Percentiles rank a stretch among this genome's conserved stretches.
phyloP scores from a whole-genome alignment of 2,329 filamentous ascomycete genomes.

The Pseudogymnoascus sp. region DNA sequence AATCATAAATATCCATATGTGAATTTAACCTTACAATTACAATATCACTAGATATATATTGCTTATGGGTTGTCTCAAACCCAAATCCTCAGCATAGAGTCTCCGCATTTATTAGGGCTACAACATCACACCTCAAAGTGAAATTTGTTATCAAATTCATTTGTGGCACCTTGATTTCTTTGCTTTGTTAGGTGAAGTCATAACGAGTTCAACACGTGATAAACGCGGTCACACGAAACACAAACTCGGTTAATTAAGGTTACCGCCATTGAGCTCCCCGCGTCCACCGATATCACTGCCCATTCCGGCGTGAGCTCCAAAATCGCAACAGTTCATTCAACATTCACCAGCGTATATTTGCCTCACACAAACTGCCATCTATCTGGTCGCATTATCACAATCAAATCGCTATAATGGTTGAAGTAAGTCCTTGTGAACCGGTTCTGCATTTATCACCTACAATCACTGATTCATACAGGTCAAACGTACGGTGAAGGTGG shows the following conservation, averaged over 20 bases:
- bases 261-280: slow-evolving; percentile 8
- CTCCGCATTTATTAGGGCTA: background rate
- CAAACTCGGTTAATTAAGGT: slow-evolving; percentile 8
- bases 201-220: slow-evolving; percentile 3
- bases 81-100: too few species aligned
- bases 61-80: background rate
- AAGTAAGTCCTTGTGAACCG: slow-evolving; percentile 5
- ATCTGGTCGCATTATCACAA: background rate
- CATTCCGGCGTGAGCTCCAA: slow-evolving; percentile 16
- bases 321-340: slow-evolving; percentile 13
- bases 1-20: background rate
- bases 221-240: slow-evolving; percentile 8
- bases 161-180: background rate
- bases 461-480: slow-evolving; percentile 36
- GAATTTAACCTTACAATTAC: background rate
- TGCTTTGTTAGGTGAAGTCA: background rate
- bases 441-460: slow-evolving; percentile 1
- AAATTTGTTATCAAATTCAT: background rate
- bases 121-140: background rate
- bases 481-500: slow-evolving; percentile 83
- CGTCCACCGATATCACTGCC: slow-evolving; percentile 14
- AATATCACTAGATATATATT: background rate
- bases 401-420: slow-evolving; percentile 2
- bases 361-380: background rate
- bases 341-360: slow-evolving; percentile 3